Base-by-base conservation (phyloP, 331 rosid species). In the Cydonia oblonga region DNA sequence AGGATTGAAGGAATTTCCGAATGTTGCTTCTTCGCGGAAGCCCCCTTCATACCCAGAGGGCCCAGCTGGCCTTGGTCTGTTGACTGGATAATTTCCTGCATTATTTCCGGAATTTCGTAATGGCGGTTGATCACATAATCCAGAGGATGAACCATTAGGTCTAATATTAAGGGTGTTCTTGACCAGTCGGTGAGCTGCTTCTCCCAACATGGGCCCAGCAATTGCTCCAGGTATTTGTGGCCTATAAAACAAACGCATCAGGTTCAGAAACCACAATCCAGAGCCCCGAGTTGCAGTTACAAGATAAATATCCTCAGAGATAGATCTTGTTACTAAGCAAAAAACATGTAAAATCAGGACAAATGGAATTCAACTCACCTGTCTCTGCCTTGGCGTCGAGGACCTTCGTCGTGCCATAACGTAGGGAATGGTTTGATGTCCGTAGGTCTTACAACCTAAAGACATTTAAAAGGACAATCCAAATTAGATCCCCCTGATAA, bases 351-450 rank as follows among this genome's bases (percentile, higher is more conserved):
- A 57, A 71, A 58, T 40, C 15, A 24, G 3, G 66, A 38, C 56
- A 35, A 5, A 5, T 1, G 33, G 77, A 78, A 40, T 16, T 32
- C 58, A 33, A n/a, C 44, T 83, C 78, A 91, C 99, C 99, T 86
- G 40, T 90, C 97, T 84, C 99, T 89, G 52, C 88, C 87, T 60
- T 84, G 69, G 63, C 96, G 95, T 60, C 96, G 83, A 53, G 81
- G 69, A 76, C 86, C 76, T 73, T 95, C 99, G 83, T 95, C 99
- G 65, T 95, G 99, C 99, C 99, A 95, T 64, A 95, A 71, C n/a
- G 76, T 59, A 46, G 99, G 99, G 64, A 78, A 68, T 11, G 99
- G 92, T 82, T 91, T 95, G 44, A 95, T 82, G 81, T 91, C 97
- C 24, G 82, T 69, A 74, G 90, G 81, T 74, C 82, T 84, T 66